Base-by-base conservation (phyloP, 345 rosid genomes). In the Moricandia arvensis region DNA sequence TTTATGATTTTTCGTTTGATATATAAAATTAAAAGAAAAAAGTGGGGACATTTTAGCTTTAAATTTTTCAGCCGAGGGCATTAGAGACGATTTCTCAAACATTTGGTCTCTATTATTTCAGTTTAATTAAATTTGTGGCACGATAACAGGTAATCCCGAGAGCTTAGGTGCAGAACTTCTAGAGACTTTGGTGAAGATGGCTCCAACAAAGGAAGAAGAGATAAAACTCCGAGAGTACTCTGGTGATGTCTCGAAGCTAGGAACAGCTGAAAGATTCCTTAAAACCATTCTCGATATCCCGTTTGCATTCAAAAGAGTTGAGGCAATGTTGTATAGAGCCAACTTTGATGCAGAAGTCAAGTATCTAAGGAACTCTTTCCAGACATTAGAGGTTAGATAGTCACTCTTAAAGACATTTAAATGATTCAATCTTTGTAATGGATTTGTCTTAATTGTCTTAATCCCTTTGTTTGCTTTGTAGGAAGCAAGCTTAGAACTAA, bases 141-240 rank as follows among this genome's bases (percentile, higher is more conserved):
- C 37, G 30, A 66, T 67, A 55, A 81, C 84, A 95, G 99, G 97
- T 57, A 88, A 88, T 79, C 93, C 93, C 0, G 97, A 95, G 68
- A 85, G 96, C 80, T 84, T 92, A 80, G 97, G 94, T 65, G 82
- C 89, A 21, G 97, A 95, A 81, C 97, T 95, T 79, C 83, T 95
- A 72, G 99, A 95, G 82, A 95, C 96, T 47, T 83, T 92, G 67
- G 97, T 90, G 54, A 95, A 92, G 78, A 95, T 95, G 99, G 97
- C 99, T 76, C 99, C 97, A 24, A 92, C 99, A 3, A 95, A 90
- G 80, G 97, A 92, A 82, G 99, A 95, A 86, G 97, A 92, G 81
- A 90, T 92, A 66, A 95, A 89, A 82, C 99, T 92, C 26, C 82
- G 90, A 79, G 97, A 89, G 27, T 90, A 90, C 82, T 78, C 53